Percentiles rank a stretch among this genome's conserved stretches.
Evolutionary conservation across 1,139 yeast species (phyloP).

Genomic region (Pichia sp.): DNA sequence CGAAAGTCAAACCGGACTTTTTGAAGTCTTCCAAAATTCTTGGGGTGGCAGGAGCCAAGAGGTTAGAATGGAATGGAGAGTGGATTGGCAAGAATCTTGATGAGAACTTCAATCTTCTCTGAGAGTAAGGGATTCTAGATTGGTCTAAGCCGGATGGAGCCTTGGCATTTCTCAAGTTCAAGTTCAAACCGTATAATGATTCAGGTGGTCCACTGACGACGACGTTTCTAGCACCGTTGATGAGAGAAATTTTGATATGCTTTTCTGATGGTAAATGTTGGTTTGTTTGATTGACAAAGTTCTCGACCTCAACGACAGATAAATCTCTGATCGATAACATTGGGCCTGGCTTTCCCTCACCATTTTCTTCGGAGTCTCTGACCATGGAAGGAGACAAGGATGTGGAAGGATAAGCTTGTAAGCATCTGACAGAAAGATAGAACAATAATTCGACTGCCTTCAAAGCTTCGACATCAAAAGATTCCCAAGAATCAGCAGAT

Average conservation of each 20-base stretch:
- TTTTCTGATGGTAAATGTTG: conserved; percentile 88
- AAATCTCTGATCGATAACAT: conserved; percentile 93
- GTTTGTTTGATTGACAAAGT: conserved; percentile 79
- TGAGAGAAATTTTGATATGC: conserved; percentile 83
- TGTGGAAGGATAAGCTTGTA: conserved; percentile 86
- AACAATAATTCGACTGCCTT: conserved; percentile 82
- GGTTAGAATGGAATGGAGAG: conserved; percentile 94
- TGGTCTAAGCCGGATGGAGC: conserved; percentile 94
- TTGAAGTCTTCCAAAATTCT: conserved; percentile 62
- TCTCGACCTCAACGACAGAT: conserved; percentile 71
- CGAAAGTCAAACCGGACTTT: conserved; percentile 53
- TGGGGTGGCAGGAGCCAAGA: conserved; percentile 68
- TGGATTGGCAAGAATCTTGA: conserved; percentile 93
- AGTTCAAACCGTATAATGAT: conserved; percentile 93
- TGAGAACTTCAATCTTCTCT: conserved; percentile 88
- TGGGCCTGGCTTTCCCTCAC: conserved; percentile 96
- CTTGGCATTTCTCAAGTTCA: conserved; percentile 87
- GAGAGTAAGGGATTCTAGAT: conserved; percentile 86
- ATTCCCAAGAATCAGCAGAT: conserved; percentile 79
- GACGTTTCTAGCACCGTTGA: conserved; percentile 93
- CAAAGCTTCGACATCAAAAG: conserved; percentile 64
- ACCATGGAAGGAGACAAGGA: conserved; percentile 91
- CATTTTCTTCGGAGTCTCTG: conserved; percentile 87
- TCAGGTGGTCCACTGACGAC: conserved; percentile 98
- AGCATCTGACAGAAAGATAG: conserved; percentile 90